Base-by-base conservation (phyloP, 352 stramenopile species). In the Hyaloperonospora arabidopsidis region DNA sequence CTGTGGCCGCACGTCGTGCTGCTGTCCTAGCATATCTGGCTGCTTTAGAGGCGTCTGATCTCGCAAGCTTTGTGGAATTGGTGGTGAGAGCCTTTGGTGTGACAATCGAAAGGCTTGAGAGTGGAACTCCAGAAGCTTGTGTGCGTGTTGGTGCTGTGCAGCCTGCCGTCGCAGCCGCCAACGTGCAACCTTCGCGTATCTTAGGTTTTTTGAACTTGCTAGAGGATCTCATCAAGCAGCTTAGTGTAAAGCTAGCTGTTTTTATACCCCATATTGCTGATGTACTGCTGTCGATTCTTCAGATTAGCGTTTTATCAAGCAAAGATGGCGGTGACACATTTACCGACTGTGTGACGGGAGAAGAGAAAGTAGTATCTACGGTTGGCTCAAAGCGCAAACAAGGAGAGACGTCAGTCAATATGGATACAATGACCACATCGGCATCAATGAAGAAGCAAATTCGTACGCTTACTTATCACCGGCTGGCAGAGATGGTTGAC, bases 121-220 rank as follows among this genome's bases (percentile, higher is more conserved):
- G 22, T 35, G 23, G 21, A 25, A 23, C 38, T 23, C 18, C 53
- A 32, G 40, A 19, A 32, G 29, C 48, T 25, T 49, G 73, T n/a
- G 54, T 66, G 15, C 29, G 17, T 14, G 15, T 13, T 48, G 45
- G 40, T 18, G 17, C 51, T n/a, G 54, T 70, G 45, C 61, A 48
- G 21, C 62, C 65, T 48, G 61, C 70, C 7, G n/a, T 34, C n/a
- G 54, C 61, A 45, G 65, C 89, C n/a, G 64, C 67, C 4, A 61
- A 18, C n/a, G 76, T 89, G n/a, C 77, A 88, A 34, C 65, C 70
- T 23, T 89, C 81, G 11, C 81, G 81, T 21, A 80, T 91, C 21
- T 72, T 95, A 19, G 89, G 89, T 29, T 97, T 97, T 57, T 65
- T 97, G 36, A 96, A 96, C 44, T 54, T 97, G 38, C 49, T 95